Percentiles rank a stretch among this genome's conserved stretches.
Evolutionary conservation across 306 rosid species (phyloP).

Genomic region (Cucumis sativus): Cucumber_9930_V3 NC_026659.2:3623501-3624000

Average conservation of each 20-base stretch:
- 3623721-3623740: neutral
- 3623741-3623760: neutral
- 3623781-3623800: conserved; percentile 98
- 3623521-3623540: neutral
- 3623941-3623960: conserved; percentile 98
- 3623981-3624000: neutral
- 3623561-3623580: neutral
- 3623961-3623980: conserved; percentile 35
- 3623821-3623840: conserved; percentile 88
- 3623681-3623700: neutral
- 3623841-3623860: conserved; percentile 97
- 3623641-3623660: too few species aligned
- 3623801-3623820: conserved; percentile 99
- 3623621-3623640: too few species aligned
- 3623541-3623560: neutral
- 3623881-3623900: conserved; percentile 95
- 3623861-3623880: conserved; percentile 99
- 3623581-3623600: neutral
- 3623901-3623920: conserved; percentile 77
- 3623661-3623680: too few species aligned
- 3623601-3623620: neutral
- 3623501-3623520: neutral
- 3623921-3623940: conserved; percentile 92
- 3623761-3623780: conserved; percentile 79
- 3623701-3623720: neutral